phyloP scores from a whole-genome alignment of 192 early-diverging fungal genomes.

The Chytriomyces hyalinus region DNA sequence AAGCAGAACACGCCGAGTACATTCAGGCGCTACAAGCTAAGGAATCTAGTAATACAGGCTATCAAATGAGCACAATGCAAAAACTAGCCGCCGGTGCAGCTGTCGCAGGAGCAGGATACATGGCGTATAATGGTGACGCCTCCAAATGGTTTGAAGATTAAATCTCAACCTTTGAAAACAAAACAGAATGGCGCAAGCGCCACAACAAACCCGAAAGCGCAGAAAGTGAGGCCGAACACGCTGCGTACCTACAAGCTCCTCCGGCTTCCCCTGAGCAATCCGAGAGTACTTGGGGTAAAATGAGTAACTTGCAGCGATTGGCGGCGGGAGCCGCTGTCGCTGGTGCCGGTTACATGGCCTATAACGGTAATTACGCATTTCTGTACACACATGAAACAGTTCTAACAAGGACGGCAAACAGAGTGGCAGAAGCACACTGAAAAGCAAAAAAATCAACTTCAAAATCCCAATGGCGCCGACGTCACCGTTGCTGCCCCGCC shows the following conservation, averaged over 20 bases:
- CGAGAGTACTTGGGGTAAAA: not conserved
- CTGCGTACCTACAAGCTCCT: not conserved
- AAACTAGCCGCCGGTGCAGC: too few relatives aligned
- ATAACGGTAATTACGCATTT: not conserved
- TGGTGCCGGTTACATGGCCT: not conserved
- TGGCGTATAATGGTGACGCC: too few relatives aligned
- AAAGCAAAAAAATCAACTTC: not conserved
- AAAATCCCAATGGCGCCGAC: too few relatives aligned
- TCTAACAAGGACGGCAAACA: not conserved
- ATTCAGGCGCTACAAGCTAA: too few relatives aligned
- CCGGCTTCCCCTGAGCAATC: not conserved
- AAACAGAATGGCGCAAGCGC: not conserved
- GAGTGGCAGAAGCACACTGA: not conserved
- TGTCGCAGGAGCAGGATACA: too few relatives aligned
- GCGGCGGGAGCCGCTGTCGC: not conserved
- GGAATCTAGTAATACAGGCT: too few relatives aligned
- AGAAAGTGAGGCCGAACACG: conserved; percentile 1
- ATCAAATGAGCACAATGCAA: too few relatives aligned
- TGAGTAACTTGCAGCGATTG: not conserved
- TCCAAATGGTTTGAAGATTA: not conserved
- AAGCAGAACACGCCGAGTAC: not conserved
- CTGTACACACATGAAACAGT: not conserved
- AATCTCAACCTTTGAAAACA: not conserved
- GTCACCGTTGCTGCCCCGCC: too few relatives aligned
- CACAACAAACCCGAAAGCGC: not conserved